These are phyloP conservation scores for Eucalyptus regnans DNA, from an alignment of 345 rosid species.

Conservation along the genomic window DNA sequence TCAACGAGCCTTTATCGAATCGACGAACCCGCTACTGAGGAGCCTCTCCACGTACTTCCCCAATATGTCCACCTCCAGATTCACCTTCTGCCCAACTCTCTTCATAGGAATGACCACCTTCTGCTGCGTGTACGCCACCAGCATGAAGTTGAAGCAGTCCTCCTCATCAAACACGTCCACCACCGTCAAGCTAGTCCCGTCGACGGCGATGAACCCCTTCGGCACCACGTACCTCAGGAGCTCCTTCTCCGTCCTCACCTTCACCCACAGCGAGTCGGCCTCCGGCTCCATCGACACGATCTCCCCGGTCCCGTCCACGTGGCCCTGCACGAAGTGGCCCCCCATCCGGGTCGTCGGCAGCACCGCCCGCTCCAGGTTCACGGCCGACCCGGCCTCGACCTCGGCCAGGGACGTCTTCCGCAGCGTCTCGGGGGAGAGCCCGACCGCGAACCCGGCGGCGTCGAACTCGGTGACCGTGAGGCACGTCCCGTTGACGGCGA, in stretches of 20 bases:
- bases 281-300: conserved; percentile 50
- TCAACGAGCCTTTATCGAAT: conserved; percentile 18
- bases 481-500: conserved; percentile 82
- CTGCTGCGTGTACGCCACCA: conserved; percentile 75
- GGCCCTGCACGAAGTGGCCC: conserved; percentile 91
- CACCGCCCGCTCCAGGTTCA: conserved; percentile 82
- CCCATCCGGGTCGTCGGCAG: conserved; percentile 77
- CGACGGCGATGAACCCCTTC: conserved; percentile 80
- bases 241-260: conserved; percentile 41
- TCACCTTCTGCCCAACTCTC: conserved; percentile 72
- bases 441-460: conserved; percentile 50
- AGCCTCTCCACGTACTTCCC: conserved; percentile 94
- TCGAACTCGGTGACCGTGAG: conserved; percentile 67
- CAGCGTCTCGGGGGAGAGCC: conserved; percentile 69
- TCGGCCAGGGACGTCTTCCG: conserved; percentile 67
- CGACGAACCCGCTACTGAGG: conserved; percentile 44
- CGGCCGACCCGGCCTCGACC: conserved; percentile 54
- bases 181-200: conserved; percentile 90
- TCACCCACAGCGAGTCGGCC: conserved; percentile 79
- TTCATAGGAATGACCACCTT: conserved; percentile 67
- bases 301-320: conserved; percentile 87
- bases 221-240: conserved; percentile 68
- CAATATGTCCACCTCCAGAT: conserved; percentile 85
- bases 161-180: conserved; percentile 76
- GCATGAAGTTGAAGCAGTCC: conserved; percentile 71